Evolutionary conservation across 208 protist species (phyloP).

Genomic region (Eutreptiella sp.): DNA sequence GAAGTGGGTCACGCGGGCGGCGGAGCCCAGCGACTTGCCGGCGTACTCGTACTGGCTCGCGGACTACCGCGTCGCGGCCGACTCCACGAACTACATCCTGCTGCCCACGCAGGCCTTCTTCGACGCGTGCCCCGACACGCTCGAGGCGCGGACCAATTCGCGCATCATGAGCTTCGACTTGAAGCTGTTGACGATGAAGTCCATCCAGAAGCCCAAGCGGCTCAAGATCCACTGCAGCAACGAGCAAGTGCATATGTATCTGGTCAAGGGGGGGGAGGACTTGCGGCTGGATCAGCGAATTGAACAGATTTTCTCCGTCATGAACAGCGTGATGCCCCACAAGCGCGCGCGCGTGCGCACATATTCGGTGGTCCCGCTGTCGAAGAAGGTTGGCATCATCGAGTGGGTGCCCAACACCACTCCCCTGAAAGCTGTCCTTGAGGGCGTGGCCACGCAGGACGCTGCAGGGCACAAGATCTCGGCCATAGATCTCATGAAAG

Average conservation of each 20-base stretch:
- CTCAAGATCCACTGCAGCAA: conserved; percentile 68
- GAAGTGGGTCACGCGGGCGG: background rate
- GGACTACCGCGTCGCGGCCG: background rate
- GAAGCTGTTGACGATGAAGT: conserved; percentile 60
- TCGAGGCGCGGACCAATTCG: background rate
- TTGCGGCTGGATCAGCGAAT: conserved; percentile 82
- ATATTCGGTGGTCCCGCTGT: conserved; percentile 80
- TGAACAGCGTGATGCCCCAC: conserved; percentile 58
- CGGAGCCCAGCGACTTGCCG: background rate
- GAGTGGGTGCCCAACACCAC: conserved; percentile 74
- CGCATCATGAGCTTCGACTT: conserved; percentile 47
- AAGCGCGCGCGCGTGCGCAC: conserved; percentile 42
- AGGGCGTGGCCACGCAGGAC: conserved; percentile 31
- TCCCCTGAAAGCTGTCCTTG: conserved; percentile 55
- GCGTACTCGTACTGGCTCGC: background rate
- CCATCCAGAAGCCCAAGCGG: conserved; percentile 72
- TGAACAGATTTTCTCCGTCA: conserved; percentile 73
- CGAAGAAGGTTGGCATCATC: conserved; percentile 67
- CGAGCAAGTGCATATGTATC: conserved; percentile 56
- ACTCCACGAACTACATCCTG: background rate
- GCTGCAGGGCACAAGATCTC: background rate
- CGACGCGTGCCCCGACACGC: background rate
- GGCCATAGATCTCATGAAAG: background rate
- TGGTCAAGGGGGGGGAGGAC: conserved; percentile 90
- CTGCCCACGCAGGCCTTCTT: conserved; percentile 15